Conservation (phyloP, 176 grass and related monocot genomes). For the Paspalum vaginatum region DNA sequence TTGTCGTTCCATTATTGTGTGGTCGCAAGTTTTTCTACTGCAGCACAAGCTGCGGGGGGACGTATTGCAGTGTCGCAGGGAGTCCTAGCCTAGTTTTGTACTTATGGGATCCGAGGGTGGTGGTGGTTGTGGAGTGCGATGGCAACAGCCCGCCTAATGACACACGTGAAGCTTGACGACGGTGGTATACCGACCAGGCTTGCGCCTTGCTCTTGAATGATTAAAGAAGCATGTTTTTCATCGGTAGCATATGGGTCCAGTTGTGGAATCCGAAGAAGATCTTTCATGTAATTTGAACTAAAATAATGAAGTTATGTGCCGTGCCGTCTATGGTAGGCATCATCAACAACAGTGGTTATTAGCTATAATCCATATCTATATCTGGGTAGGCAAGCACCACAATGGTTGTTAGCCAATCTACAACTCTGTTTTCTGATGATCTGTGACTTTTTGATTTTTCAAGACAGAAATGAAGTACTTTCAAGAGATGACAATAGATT, state of each 20-base stretch:
- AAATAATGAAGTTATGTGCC: background rate
- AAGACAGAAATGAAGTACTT: too few relatives aligned
- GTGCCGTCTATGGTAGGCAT: constrained; percentile 15
- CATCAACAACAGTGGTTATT: background rate
- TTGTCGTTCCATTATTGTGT: background rate
- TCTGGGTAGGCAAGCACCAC: background rate
- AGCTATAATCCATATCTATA: background rate
- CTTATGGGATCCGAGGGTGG: background rate
- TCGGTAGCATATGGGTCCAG: background rate
- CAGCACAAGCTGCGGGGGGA: too few relatives aligned
- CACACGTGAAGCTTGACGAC: constrained; percentile 23
- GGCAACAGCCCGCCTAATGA: constrained; percentile 4
- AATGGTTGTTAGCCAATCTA: background rate
- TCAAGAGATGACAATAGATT: too few relatives aligned
- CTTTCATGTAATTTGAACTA: background rate
- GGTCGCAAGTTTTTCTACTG: background rate
- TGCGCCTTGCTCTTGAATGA: background rate
- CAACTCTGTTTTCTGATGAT: background rate
- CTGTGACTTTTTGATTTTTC: background rate
- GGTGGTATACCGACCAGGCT: background rate
- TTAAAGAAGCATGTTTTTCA: background rate
- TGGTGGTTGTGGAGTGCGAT: background rate
- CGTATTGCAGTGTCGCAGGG: too few relatives aligned
- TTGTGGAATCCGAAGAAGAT: background rate
- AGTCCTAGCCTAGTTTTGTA: too few relatives aligned